phyloP scores from a whole-genome alignment of 2,329 filamentous ascomycete genomes.

The Colletotrichum sansevieriae region DNA sequence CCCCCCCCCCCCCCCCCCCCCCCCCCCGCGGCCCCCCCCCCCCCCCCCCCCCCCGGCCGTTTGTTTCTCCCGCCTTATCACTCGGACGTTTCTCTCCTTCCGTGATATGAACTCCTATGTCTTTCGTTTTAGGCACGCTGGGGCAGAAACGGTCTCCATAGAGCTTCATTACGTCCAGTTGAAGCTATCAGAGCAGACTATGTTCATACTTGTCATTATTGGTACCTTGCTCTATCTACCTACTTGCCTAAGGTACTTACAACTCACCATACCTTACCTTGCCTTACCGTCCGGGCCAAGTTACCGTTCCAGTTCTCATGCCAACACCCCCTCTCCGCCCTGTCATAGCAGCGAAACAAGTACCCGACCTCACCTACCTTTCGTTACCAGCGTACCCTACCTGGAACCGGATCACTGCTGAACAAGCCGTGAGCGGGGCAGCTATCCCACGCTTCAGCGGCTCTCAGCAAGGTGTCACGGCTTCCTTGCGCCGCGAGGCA shows the following conservation, averaged over 20 bases:
- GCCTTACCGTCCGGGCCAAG: conserved; percentile 4
- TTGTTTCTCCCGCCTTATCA: not conserved
- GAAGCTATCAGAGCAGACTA: conserved; percentile 9
- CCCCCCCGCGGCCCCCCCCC: too few relatives aligned
- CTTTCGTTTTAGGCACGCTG: not conserved
- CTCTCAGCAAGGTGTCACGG: too few relatives aligned
- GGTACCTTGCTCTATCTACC: too few relatives aligned
- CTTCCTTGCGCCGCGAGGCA: too few relatives aligned
- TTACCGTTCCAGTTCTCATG: conserved; percentile 22
- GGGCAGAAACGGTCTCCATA: not conserved
- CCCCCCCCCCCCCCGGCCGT: not conserved
- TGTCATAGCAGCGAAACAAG: not conserved
- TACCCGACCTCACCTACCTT: too few relatives aligned
- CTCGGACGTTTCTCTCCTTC: conserved; percentile 23
- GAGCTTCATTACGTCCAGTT: conserved; percentile 10
- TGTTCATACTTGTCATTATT: too few relatives aligned
- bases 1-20: not conserved
- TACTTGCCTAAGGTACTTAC: too few relatives aligned
- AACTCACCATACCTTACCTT: not conserved
- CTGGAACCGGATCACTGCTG: conserved; percentile 6
- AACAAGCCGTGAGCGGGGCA: conserved; percentile 19
- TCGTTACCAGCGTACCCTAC: not conserved
- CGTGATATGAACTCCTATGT: not conserved
- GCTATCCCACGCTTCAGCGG: conserved; percentile 12
- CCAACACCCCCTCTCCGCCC: conserved; percentile 3